phyloP scores from a whole-genome alignment of 2,329 filamentous ascomycete species.

The Hymenoscyphus repandus region DNA sequence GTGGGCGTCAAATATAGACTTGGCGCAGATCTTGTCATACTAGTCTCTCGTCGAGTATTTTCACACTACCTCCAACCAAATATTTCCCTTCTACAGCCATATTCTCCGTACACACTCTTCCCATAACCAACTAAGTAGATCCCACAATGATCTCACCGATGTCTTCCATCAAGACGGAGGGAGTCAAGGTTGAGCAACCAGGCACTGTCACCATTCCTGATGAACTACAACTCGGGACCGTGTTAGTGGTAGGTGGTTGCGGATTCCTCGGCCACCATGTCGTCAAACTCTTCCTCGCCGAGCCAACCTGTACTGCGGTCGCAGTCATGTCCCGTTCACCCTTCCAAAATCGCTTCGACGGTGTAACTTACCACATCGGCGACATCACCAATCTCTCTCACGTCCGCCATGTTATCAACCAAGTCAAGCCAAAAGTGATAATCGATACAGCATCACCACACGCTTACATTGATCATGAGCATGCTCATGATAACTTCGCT shows the following conservation, averaged over 20 bases:
- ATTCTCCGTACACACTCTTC: no score
- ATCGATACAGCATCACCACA: slow-evolving; percentile 45
- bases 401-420: slow-evolving; percentile 37
- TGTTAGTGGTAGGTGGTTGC: slow-evolving; percentile 43
- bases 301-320: slow-evolving; percentile 37
- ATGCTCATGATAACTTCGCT: slow-evolving; percentile 26
- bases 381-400: slow-evolving; percentile 42
- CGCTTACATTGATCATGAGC: slow-evolving; percentile 28
- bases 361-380: slow-evolving; percentile 42
- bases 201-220: background rate
- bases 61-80: no score
- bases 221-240: slow-evolving; percentile 8
- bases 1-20: no score
- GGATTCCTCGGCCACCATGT: slow-evolving; percentile 48
- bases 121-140: no score
- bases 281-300: slow-evolving; percentile 38
- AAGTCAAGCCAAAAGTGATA: slow-evolving; percentile 41
- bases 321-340: slow-evolving; percentile 41
- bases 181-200: background rate
- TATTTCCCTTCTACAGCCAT: no score
- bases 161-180: no score
- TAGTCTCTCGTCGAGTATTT: no score
- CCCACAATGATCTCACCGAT: no score
- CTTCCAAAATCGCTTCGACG: slow-evolving; percentile 31
- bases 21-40: no score